phyloP scores from a whole-genome alignment of 2,329 filamentous ascomycete genomes.

The Alternaria sp. region DNA sequence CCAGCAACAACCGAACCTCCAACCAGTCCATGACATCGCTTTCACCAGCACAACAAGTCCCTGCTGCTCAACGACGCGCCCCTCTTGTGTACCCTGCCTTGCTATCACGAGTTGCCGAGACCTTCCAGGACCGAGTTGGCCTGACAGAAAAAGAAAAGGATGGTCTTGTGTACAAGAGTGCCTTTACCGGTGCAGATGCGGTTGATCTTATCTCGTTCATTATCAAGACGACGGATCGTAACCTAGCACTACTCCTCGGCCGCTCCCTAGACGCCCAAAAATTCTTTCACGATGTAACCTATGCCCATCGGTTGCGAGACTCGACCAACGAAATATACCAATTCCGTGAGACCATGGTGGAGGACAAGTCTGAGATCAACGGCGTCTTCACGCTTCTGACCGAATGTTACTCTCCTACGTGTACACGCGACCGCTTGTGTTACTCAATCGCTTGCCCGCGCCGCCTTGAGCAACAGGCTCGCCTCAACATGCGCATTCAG shows the following conservation, averaged over 20 bases:
- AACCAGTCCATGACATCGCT: conserved; percentile 53
- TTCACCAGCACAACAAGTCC: conserved; percentile 52
- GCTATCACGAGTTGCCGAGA: conserved; percentile 90
- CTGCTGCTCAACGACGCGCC: conserved; percentile 66
- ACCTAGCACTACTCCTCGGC: conserved; percentile 88
- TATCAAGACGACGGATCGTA: conserved; percentile 95
- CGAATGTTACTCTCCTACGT: conserved; percentile 98
- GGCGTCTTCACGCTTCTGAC: conserved; percentile 96
- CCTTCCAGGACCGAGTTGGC: conserved; percentile 87
- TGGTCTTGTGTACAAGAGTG: conserved; percentile 94
- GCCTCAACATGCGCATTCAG: conserved; percentile 91
- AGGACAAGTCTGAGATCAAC: conserved; percentile 85
- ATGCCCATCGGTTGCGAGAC: conserved; percentile 93
- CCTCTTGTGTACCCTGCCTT: conserved; percentile 94
- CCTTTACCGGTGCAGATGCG: conserved; percentile 93
- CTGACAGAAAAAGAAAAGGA: conserved; percentile 93
- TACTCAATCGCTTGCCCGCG: conserved; percentile 98
- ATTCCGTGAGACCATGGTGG: conserved; percentile 90
- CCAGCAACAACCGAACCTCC: conserved; percentile 50
- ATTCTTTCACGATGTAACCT: conserved; percentile 99
- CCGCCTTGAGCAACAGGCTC: conserved; percentile 90
- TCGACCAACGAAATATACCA: conserved; percentile 96
- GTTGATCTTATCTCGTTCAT: conserved; percentile 96
- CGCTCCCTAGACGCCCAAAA: conserved; percentile 96
- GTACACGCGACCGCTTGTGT: conserved; percentile 91